Evolutionary conservation across 1,139 yeast genomes (phyloP), one percentile per base, ranked within the genome.

Genomic region (Protomyces lactucae-debilis): DNA sequence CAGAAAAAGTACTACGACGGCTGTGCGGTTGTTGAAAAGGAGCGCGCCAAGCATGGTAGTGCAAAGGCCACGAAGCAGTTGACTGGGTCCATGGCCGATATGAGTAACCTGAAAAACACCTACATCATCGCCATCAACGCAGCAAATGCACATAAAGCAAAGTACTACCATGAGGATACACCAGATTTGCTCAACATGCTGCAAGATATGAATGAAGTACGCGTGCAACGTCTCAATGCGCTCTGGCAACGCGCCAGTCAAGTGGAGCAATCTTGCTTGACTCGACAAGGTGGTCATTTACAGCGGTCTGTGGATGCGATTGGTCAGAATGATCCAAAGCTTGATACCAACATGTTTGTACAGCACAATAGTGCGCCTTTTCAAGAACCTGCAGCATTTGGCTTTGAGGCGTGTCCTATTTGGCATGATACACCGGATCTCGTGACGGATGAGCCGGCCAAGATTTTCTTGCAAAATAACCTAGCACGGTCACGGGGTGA

Each of bases 341-440:
- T 91, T 64, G 97, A 91, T 75, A 82, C 92, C 0, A 87, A 90
- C 45, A 93, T 95, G 98, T 95, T 86, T 76, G 85, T 91, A 65
- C 91, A 91, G 72, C 99, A 95, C 76, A 95, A 95, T 72, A 67
- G 78, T 28, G 81, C 81, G 43, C 78, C 77, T 25, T 93, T 97
- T 97, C 79, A 80, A 57, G 98, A 91, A 71, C 99, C 98, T 0
- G 78, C 78, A 4, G 98, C 93, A 75, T 89, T 87, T 73, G 82
- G 83, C 69, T 95, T 87, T 72, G 83, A 89, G 69, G 97, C 98
- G 0, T 86, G 96, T 51, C 85, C 92, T 40, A 87, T 95, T 59
- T 95, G 99, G 99, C 98, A 92, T 75, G 99, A 93, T 72, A 63
- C 67, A 9, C 96, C 91, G 69, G 79, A 83, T 56, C 84, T 93